Evolutionary conservation across 208 protist genomes (phyloP).

Genomic region (Trypanosoma congolense): DNA sequence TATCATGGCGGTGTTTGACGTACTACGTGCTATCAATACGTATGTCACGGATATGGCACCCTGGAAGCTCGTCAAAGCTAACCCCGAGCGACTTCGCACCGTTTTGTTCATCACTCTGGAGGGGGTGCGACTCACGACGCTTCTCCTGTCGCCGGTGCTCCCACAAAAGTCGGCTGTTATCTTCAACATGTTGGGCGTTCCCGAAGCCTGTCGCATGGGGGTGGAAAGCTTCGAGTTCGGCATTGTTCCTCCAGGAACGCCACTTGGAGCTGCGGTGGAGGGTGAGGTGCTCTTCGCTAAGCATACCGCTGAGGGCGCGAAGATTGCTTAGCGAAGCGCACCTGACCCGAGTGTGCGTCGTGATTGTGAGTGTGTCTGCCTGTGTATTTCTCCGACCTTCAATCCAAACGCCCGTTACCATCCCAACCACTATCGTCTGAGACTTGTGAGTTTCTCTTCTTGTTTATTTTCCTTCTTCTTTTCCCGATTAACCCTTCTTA

Average conservation of each 20-base stretch:
- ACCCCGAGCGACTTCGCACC: slow-evolving; percentile 65
- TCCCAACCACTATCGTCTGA: too few species aligned
- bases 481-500: too few species aligned
- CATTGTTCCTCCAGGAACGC: slow-evolving; percentile 49
- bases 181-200: slow-evolving; percentile 86
- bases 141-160: slow-evolving; percentile 84
- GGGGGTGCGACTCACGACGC: slow-evolving; percentile 71
- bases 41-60: slow-evolving; percentile 90
- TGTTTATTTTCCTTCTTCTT: too few species aligned
- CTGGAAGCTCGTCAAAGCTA: slow-evolving; percentile 89
- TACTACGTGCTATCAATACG: slow-evolving; percentile 80
- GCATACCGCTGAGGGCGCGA: slow-evolving; percentile 27
- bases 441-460: too few species aligned
- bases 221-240: slow-evolving; percentile 65
- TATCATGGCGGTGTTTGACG: slow-evolving; percentile 81
- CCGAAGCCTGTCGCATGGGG: slow-evolving; percentile 36
- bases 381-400: too few species aligned
- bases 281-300: slow-evolving; percentile 78
- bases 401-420: too few species aligned
- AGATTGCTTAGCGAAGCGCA: slow-evolving; percentile 16
- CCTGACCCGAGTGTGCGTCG: too few species aligned
- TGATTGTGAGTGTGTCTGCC: too few species aligned
- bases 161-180: slow-evolving; percentile 73
- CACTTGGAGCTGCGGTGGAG: slow-evolving; percentile 40
- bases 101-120: slow-evolving; percentile 91